Evolutionary conservation across 179 eudicot species (phyloP).

Genomic region (Patellifolia procumbens): DNA sequence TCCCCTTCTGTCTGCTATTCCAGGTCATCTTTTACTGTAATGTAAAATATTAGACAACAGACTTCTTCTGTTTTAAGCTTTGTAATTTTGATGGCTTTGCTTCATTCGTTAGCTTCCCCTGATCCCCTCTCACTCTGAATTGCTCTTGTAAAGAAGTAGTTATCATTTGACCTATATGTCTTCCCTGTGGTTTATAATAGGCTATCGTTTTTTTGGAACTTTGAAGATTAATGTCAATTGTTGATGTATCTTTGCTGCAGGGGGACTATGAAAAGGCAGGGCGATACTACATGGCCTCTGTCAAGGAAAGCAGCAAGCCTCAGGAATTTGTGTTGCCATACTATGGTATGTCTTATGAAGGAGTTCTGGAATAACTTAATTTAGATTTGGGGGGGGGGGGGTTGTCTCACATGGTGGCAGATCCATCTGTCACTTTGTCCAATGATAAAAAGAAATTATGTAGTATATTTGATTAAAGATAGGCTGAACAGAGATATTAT

Average conservation of each 20-base stretch:
- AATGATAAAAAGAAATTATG: background rate
- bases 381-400: background rate
- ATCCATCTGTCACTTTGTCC: background rate
- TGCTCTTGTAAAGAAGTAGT: background rate
- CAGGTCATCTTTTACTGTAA: background rate
- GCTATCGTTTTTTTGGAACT: background rate
- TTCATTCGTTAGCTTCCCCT: background rate
- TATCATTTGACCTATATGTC: background rate
- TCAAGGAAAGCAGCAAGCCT: slow-evolving; percentile 88
- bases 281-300: slow-evolving; percentile 95
- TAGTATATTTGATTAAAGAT: background rate
- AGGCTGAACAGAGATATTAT: background rate
- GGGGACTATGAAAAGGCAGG: slow-evolving; percentile 99
- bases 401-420: background rate
- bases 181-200: background rate
- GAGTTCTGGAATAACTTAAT: background rate
- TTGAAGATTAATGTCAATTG: background rate
- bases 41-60: background rate
- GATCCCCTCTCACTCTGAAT: background rate
- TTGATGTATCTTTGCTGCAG: slow-evolving; percentile 38
- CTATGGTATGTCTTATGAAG: slow-evolving; percentile 57
- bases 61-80: background rate
- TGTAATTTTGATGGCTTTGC: background rate
- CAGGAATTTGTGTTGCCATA: slow-evolving; percentile 92
- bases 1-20: slow-evolving; percentile 5